phyloP scores from a whole-genome alignment of 352 stramenopile species.

The Phytophthora sojae region DNA sequence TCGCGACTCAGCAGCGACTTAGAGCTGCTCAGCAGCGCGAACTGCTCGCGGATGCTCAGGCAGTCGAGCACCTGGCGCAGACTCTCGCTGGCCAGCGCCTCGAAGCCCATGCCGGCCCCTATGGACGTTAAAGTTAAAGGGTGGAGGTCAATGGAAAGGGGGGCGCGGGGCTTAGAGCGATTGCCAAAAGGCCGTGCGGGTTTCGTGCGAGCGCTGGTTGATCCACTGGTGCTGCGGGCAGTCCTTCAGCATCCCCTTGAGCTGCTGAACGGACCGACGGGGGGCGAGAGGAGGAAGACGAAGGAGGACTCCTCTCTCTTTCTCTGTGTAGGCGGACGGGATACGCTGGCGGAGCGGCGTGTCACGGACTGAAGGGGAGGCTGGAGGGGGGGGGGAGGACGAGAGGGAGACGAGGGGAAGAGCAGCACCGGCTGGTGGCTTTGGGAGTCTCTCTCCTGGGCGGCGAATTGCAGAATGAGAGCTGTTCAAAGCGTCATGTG shows the following conservation, averaged over 20 bases:
- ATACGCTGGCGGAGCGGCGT: not conserved
- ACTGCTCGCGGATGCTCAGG: conserved; percentile 61
- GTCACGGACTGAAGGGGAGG: not conserved
- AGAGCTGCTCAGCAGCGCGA: conserved; percentile 60
- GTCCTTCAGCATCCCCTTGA: conserved; percentile 84
- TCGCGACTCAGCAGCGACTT: conserved; percentile 48
- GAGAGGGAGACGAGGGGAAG: not conserved
- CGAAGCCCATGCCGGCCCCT: conserved; percentile 26
- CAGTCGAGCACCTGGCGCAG: conserved; percentile 70
- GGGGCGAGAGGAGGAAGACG: not conserved
- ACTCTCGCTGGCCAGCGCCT: conserved; percentile 45
- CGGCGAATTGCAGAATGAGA: conserved; percentile 32
- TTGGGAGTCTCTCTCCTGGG: conserved; percentile 2
- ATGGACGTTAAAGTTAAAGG: conserved; percentile 8
- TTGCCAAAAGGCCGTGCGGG: conserved; percentile 75
- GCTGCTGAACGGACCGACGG: conserved; percentile 29
- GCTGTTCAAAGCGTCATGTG: not conserved
- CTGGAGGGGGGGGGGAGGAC: not conserved
- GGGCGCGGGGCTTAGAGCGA: conserved; percentile 46
- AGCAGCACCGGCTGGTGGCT: not conserved
- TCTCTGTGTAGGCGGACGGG: not conserved
- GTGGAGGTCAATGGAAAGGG: not conserved
- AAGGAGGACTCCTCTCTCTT: conserved; percentile 12
- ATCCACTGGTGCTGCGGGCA: conserved; percentile 93
- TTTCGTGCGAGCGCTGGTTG: conserved; percentile 89